phyloP scores from a whole-genome alignment of 345 rosid species.

The Salix caprea region DNA sequence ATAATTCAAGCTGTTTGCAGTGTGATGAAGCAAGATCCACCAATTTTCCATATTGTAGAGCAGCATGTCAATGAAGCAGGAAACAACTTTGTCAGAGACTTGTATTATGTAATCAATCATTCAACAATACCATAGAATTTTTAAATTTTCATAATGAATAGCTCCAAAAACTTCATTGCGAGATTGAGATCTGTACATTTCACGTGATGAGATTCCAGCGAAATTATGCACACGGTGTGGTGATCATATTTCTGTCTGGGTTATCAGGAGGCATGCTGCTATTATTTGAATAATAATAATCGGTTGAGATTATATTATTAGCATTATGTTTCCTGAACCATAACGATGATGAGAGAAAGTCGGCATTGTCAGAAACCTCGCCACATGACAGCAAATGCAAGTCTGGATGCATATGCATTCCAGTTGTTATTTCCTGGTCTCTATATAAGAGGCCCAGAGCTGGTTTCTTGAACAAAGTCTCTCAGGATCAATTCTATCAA shows the following conservation, averaged over 20 bases:
- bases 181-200: neutral
- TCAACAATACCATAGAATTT: too few species aligned
- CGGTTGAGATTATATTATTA: neutral
- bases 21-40: neutral
- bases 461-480: neutral
- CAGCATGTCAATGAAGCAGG: neutral
- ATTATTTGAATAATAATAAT: neutral
- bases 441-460: neutral
- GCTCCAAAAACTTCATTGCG: neutral
- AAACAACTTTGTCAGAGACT: neutral
- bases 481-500: neutral
- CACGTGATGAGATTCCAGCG: neutral
- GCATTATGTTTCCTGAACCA: neutral
- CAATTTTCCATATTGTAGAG: neutral
- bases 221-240: neutral
- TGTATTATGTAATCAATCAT: neutral
- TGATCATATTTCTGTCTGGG: neutral
- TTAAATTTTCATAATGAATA: too few species aligned
- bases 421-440: neutral
- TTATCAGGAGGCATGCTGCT: neutral
- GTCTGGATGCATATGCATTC: neutral
- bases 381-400: neutral
- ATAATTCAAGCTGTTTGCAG: neutral
- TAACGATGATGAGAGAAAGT: neutral
- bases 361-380: neutral